These are phyloP conservation scores for Cladophialophora immunda DNA, from an alignment of 2,329 filamentous ascomycete genomes.

Conservation along the genomic window DNA sequence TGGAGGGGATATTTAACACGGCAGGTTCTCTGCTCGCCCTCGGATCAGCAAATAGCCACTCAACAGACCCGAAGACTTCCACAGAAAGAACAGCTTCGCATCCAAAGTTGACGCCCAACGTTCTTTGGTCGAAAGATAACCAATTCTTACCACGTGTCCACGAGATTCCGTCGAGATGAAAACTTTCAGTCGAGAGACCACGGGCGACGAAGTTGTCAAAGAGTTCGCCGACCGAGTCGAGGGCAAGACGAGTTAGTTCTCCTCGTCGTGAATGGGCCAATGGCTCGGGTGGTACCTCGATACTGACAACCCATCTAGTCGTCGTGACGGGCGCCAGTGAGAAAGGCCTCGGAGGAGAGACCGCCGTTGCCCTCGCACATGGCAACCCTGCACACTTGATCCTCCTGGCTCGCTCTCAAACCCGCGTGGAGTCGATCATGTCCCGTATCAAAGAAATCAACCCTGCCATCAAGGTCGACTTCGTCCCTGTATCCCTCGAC, in stretches of 20 bases:
- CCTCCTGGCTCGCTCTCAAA: constrained; percentile 42
- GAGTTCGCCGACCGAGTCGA: constrained; percentile 44
- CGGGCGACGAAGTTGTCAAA: constrained; percentile 44
- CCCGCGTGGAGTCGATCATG: constrained; percentile 42
- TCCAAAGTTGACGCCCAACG: background rate
- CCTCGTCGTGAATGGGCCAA: background rate
- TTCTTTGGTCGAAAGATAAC: background rate
- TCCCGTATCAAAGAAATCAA: constrained; percentile 37
- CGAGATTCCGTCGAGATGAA: constrained; percentile 34
- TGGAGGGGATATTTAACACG: background rate
- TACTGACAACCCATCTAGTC: constrained; percentile 33
- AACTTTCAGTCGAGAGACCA: constrained; percentile 43
- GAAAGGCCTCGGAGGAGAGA: constrained; percentile 42
- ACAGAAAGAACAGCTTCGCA: background rate
- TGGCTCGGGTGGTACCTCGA: background rate
- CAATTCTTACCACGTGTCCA: background rate
- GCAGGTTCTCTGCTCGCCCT: background rate
- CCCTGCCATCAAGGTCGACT: constrained; percentile 31
- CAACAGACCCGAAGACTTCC: background rate
- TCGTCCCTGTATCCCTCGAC: constrained; percentile 37
- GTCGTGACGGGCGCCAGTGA: constrained; percentile 43
- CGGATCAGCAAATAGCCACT: background rate
- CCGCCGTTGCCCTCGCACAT: constrained; percentile 43
- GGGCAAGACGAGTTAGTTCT: constrained; percentile 44
- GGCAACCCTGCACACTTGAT: constrained; percentile 43